A percentile compares a stretch with the other conserved stretches of the same genome.
Conservation (phyloP, 352 stramenopile genomes). For the Discostella stelligera region DNA sequence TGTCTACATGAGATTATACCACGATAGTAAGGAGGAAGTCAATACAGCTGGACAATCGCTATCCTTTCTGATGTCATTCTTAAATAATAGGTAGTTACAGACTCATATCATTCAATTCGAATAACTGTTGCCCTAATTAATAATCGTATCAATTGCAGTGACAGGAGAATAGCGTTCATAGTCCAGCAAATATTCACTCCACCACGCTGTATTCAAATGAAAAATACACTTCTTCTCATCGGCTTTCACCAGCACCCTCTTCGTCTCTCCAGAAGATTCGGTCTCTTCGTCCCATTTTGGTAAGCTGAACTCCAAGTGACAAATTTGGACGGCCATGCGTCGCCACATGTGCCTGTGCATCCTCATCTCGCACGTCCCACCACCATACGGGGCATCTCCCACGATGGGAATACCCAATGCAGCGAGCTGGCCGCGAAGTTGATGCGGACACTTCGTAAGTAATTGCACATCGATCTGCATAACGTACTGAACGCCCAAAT, state of each 20-base stretch:
- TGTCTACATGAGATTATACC: too few relatives aligned
- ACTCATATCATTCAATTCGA: too few relatives aligned
- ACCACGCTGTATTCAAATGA: slow-evolving; percentile 42
- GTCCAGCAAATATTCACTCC: slow-evolving; percentile 46
- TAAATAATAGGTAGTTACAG: too few relatives aligned
- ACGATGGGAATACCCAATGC: slow-evolving; percentile 43
- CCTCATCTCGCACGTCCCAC: slow-evolving; percentile 35
- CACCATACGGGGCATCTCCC: slow-evolving; percentile 37
- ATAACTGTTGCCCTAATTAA: too few relatives aligned
- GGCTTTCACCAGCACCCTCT: slow-evolving; percentile 23
- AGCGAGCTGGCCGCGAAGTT: slow-evolving; percentile 35
- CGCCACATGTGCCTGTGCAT: slow-evolving; percentile 43
- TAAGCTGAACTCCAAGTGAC: slow-evolving; percentile 41
- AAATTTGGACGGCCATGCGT: slow-evolving; percentile 42
- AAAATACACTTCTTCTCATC: slow-evolving; percentile 41
- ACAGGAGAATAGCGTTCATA: slow-evolving; percentile 32
- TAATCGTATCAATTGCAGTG: too few relatives aligned
- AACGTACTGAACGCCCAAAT: slow-evolving; percentile 43
- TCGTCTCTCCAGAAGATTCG: background rate
- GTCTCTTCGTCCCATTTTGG: slow-evolving; percentile 35
- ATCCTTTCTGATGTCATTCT: too few relatives aligned
- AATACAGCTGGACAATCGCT: too few relatives aligned
- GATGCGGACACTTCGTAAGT: slow-evolving; percentile 35
- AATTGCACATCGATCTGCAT: slow-evolving; percentile 48
- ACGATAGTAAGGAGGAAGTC: too few relatives aligned